Evolutionary conservation across 169 alveolate genomes (phyloP), one percentile per base, ranked within the genome.

Genomic region (Eimeria falciformis): DNA sequence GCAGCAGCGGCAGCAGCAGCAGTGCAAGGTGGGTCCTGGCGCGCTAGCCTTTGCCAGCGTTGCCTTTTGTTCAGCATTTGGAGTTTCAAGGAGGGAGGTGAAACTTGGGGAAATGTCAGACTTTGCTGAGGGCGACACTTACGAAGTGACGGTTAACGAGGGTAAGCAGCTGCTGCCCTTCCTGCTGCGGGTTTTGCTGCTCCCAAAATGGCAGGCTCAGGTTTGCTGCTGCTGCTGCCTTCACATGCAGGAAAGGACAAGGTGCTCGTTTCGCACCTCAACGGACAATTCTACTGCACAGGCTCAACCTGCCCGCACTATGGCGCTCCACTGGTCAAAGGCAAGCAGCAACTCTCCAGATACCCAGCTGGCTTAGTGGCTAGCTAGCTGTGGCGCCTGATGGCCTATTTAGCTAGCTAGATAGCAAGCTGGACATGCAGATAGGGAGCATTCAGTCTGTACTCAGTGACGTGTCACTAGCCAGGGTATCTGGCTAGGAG

Each of bases 241-340:
- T 11, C 73, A 5, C 17, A 23, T 45, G 66, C 88, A 91, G 94
- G 92, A 17, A 82, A 81, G 55, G 94, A 91, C 58, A 77, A 77
- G n/a, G 87, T 91, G 43, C 73, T 91, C 40, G 68, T 91, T 2
- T 11, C 89, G 18, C 89, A 79, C 17, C 23, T 81, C 12, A 92
- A 23, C n/a, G 92, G 56, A 84, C n/a, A 29, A 21, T 77, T 89
- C 43, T 89, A 88, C 91, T 93, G 95, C 89, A 62, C 85, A 0
- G 94, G 94, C 9, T 78, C 92, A 5, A 53, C 86, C 47, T 93
- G 95, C 92, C 83, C 91, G 14, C 95, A 93, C 87, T 93, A 88
- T 66, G 82, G 91, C 65, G 93, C 90, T 17, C 93, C 95, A 23
- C 89, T 93, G 29, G 87, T 23, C 46, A 93, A 90, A 62, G 95